phyloP scores from a whole-genome alignment of 2,329 filamentous ascomycete genomes.

The Elsinoe ampelina region DNA sequence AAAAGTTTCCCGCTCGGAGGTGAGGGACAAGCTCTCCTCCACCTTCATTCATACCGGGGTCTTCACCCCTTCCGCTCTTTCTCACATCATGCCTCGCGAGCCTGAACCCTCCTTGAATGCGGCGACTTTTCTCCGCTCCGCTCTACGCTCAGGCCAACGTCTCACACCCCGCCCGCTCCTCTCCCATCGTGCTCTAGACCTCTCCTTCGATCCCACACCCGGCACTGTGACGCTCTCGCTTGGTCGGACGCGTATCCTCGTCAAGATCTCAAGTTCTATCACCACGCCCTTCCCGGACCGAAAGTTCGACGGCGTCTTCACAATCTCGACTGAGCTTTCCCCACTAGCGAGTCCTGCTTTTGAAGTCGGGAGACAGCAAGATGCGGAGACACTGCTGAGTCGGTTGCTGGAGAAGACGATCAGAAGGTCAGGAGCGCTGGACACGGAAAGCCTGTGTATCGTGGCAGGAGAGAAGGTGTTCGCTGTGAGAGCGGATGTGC shows the following conservation, averaged over 20 bases:
- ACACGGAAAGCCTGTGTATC: constrained; percentile 92
- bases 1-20: constrained; percentile 1
- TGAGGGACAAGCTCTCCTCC: neutral
- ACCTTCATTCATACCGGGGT: neutral
- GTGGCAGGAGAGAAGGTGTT: constrained; percentile 86
- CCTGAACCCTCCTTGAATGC: constrained; percentile 83
- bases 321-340: constrained; percentile 80
- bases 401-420: constrained; percentile 89
- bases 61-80: neutral
- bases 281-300: constrained; percentile 77
- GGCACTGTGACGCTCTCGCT: constrained; percentile 79
- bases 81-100: constrained; percentile 71
- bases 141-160: constrained; percentile 69
- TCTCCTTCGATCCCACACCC: constrained; percentile 83
- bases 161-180: constrained; percentile 77
- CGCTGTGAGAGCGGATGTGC: constrained; percentile 81
- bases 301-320: constrained; percentile 92
- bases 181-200: constrained; percentile 64
- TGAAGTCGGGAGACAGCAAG: constrained; percentile 71
- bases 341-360: constrained; percentile 88
- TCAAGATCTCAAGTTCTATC: constrained; percentile 80
- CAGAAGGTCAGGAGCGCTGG: constrained; percentile 80
- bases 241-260: constrained; percentile 83
- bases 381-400: constrained; percentile 76
- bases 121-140: constrained; percentile 74